Conservation (phyloP, 75 land plant genomes). For the Pinus albicaulis region DNA sequence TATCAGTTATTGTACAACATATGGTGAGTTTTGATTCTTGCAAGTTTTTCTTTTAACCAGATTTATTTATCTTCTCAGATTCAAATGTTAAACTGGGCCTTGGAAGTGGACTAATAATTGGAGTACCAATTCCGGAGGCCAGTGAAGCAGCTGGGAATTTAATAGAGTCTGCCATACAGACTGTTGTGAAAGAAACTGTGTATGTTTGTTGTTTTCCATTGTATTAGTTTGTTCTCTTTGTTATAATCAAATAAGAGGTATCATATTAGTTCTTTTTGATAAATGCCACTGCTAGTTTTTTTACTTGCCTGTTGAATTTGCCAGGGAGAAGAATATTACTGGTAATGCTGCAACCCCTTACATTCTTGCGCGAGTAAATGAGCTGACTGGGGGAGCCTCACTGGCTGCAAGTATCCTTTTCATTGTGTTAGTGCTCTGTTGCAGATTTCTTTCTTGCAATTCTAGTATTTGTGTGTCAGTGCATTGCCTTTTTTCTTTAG, state of each 20-base stretch:
- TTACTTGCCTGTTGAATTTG: not conserved
- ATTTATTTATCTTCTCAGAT: constrained; percentile 37
- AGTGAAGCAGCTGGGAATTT: constrained; percentile 73
- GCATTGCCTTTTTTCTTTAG: not conserved
- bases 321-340: constrained; percentile 56
- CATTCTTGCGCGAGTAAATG: constrained; percentile 78
- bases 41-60: not conserved
- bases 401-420: constrained; percentile 90
- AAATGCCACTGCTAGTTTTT: not conserved
- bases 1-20: not conserved
- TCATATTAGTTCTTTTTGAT: not conserved
- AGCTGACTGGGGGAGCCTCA: constrained; percentile 88
- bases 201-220: constrained; percentile 15
- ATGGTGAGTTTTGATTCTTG: not conserved
- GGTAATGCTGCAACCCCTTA: constrained; percentile 91
- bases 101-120: constrained; percentile 75
- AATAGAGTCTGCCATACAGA: constrained; percentile 83
- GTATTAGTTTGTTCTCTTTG: not conserved
- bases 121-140: constrained; percentile 83
- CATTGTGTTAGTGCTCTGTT: not conserved
- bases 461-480: not conserved
- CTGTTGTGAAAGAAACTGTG: constrained; percentile 74
- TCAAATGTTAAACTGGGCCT: constrained; percentile 60
- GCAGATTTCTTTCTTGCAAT: not conserved
- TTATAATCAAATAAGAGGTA: not conserved